Evolutionary conservation across 2,329 filamentous ascomycete species (phyloP), one percentile per base, ranked within the genome.

Genomic region (Zymoseptoria passerinii): DNA sequence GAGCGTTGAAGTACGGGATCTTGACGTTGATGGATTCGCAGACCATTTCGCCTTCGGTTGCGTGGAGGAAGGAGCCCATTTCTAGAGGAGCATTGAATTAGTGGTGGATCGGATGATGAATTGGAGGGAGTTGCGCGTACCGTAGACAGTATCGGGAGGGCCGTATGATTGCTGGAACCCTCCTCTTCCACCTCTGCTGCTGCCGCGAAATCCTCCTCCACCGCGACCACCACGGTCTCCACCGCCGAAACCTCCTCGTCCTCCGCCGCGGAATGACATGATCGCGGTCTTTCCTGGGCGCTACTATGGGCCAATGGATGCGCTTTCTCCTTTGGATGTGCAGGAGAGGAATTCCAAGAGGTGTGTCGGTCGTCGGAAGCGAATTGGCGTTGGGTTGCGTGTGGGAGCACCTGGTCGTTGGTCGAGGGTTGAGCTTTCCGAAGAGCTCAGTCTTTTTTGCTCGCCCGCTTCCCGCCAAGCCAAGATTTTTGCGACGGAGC

Each of bases 1-100:
- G 91, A 62, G 94, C 94, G 81, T 96, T 97, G 87, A 99, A 99
- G 80, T 95, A 95, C 62, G 94, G 94, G 65, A 99, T 88, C 79
- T 97, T 97, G 69, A 88, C 80, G 81, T 96, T 97, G 77, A 88
- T 87, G 67, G 89, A 95, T 77, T 91, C 87, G 88, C 92, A 96
- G 68, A 99, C 88, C 83, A 99, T 94, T 77, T 99, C 94, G 74
- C 92, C 92, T 78, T 99, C 94, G 78, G 89, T 92, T 59, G 91
- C 86, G 79, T 99, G 94, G 74, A 96, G 78, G 77, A 97, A 95
- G 65, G 84, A 84, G 75, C 94, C 94, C 88, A 99, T 90, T 79
- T 96, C 94, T 64, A 44, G 54, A 2, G 48, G 48, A 35, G 28
- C 27, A 2, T n/a, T n/a, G n/a, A n/a, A n/a, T n/a, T n/a, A n/a